Evolutionary conservation across 2,329 filamentous ascomycete genomes (phyloP), one percentile per base, ranked within the genome.

Genomic region (Ramularia collo-cygni): DNA sequence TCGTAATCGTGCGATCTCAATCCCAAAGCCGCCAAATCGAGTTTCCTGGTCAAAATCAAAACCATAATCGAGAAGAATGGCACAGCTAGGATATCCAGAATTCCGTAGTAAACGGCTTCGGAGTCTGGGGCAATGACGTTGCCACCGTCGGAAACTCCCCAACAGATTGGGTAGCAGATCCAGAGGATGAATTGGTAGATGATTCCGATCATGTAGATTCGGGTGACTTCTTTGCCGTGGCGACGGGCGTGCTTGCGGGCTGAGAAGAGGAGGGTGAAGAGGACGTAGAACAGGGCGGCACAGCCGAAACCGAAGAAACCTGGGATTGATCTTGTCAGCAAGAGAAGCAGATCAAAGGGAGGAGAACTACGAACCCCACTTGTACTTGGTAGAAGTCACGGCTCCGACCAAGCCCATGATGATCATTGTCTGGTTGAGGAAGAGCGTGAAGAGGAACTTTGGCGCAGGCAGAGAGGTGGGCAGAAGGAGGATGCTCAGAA

Each of bases 341-440:
- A 9, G 5, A 4, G 67, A 74, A 6, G 64, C 60, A 52, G 68
- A n/a, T n/a, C n/a, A n/a, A n/a, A n/a, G n/a, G n/a, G n/a, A n/a
- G n/a, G n/a, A n/a, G n/a, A n/a, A n/a, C n/a, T n/a, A 79, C 58
- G 76, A 81, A 3, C 75, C 76, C 75, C 75, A 81, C 51, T 81
- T 83, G 64, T 81, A 83, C 0, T 62, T 63, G 4, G 71, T 74
- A 15, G 59, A 58, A 1, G 79, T 75, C 1, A 82, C 68, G 4
- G 79, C 76, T 10, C 79, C 79, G 8, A 81, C 68, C 4, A 82
- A 68, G 6, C 76, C 76, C 13, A 71, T 73, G 8, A 81, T 63
- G 31, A 83, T 71, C 76, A 82, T 80, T 47, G 81, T 64, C 49
- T 72, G 64, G 43, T 80, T 75, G 2, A 79, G 68, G 9, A 81